Base-by-base conservation (phyloP, 2,329 filamentous ascomycete genomes). In the Hirsutella thompsonii region DNA sequence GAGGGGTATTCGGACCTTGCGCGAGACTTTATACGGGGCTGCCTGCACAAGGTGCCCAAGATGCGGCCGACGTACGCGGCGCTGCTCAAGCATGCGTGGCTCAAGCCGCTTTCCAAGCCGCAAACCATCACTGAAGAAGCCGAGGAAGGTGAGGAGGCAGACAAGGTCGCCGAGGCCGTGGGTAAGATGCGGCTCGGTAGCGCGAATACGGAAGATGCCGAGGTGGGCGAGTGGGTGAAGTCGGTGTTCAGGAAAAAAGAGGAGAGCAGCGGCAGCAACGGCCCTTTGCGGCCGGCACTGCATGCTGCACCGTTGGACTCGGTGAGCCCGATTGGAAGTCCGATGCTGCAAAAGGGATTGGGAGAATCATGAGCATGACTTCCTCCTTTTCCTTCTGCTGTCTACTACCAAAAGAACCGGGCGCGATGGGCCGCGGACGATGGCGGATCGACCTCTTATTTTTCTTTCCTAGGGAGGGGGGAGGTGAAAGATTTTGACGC, bases 41-140 rank as follows among this genome's bases (percentile, higher is more conserved):
- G 92, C 58, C 70, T 98, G 37, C 88, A 95, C 68, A 98, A 98
- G 61, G 83, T 86, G 19, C 86, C 92, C 8, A 84, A 85, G 50
- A 76, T 93, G 44, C 79, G 92, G n/a, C 90, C 89, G n/a, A 92
- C 84, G 0, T 98, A 98, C 57, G 78, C 82, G 39, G 88, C 86
- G 70, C 74, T 98, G 5, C 72, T 98, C 10, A 79, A 86, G 52
- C 90, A 96, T 56, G 79, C 85, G 21, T 98, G 92, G 92, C 72
- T 98, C 5, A 72, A 78, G 8, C 70, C 76, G 1, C 68, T 94
- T 30, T 75, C 81, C 47, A 83, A 88, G 50, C 85, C 85, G 2
- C 72, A 78, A n/a, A 83, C 78, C 1, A 86, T 88, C 45, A 63
- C 72, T 0, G 81, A 86, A 58, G 80, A 79, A 53, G 74, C 75